A percentile compares a stretch with the other conserved stretches of the same genome.
Evolutionary conservation across 192 early-diverging fungal species (phyloP).

Genomic region (Entomortierella parvispora): DNA sequence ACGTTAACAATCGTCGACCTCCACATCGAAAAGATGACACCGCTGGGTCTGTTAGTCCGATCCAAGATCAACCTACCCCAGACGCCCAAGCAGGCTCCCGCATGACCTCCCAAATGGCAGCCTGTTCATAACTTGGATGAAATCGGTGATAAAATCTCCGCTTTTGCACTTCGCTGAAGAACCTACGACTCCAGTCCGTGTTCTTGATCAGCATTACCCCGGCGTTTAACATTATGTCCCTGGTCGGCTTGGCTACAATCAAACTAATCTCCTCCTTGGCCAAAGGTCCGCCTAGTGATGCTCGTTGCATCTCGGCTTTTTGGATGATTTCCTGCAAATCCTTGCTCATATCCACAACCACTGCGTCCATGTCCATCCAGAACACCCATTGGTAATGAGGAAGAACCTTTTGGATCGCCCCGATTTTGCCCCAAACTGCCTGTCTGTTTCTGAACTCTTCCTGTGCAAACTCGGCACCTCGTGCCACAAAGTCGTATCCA

Average conservation of each 20-base stretch:
- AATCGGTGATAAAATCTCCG: slow-evolving; percentile 48
- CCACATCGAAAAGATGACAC: not conserved
- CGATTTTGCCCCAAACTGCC: slow-evolving; percentile 69
- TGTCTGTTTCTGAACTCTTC: slow-evolving; percentile 55
- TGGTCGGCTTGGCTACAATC: slow-evolving; percentile 56
- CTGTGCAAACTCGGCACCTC: slow-evolving; percentile 64
- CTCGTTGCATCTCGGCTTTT: no score
- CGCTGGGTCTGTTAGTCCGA: no score
- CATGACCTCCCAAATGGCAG: slow-evolving; percentile 69
- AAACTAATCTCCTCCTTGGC: slow-evolving; percentile 57
- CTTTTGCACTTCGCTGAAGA: slow-evolving; percentile 57
- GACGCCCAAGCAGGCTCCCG: slow-evolving; percentile 34
- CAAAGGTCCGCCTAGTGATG: not conserved
- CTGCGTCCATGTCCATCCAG: slow-evolving; percentile 73
- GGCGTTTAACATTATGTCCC: slow-evolving; percentile 66
- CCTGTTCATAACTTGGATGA: slow-evolving; percentile 59
- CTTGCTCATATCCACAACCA: slow-evolving; percentile 53
- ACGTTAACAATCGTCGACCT: not conserved
- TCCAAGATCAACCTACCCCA: slow-evolving; percentile 36
- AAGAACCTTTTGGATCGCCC: slow-evolving; percentile 61
- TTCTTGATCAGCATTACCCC: slow-evolving; percentile 70
- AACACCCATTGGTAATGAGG: slow-evolving; percentile 71
- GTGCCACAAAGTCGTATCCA: slow-evolving; percentile 64
- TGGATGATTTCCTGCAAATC: slow-evolving; percentile 37
- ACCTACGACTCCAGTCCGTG: slow-evolving; percentile 58